Evolutionary conservation across 2,329 filamentous ascomycete species (phyloP), one percentile per base, ranked within the genome.

Genomic region (Aspergillus aculeatinus): DNA sequence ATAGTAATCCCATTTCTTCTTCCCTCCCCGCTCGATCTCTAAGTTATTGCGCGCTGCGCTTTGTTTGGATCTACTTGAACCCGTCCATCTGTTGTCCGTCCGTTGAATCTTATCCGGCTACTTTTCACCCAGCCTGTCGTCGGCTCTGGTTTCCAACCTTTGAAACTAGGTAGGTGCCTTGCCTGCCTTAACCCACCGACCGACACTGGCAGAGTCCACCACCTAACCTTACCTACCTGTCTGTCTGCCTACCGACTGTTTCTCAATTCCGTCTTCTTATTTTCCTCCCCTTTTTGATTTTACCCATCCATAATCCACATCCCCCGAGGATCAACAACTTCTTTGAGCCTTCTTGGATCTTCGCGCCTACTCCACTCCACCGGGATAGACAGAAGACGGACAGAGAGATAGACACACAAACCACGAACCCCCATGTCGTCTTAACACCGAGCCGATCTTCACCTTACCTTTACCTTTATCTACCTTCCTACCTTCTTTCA

Each of bases 351-450:
- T 63, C 51, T 56, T 44, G 39, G 39, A 44, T 44, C 39, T 44
- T 44, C 39, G 39, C 16, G 16, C 16, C 39, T 16, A 44, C 39
- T 47, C 29, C 48, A 60, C 58, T 62, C 58, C 51, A 55, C 49
- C 35, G 57, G 56, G 39, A 44, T 19, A 44, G 14, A 44, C 39
- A 35, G 33, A 16, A 51, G 39, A 44, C 16, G 5, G 14, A 44
- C 39, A 35, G 4, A 35, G 12, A 44, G 39, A 44, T 44, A 44
- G 14, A 44, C 39, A 35, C 14, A 16, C 39, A 44, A 44, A 16
- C 14, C 39, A 21, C 39, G 33, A 57, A 62, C 61, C 25, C 60
- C 65, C 64, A 73, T 73, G 72, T 73, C 69, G 70, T 67, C 65
- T 55, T 70, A 72, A 63, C 63, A 66, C 60, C 61, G 44, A 39